Evolutionary conservation across 2,329 filamentous ascomycete genomes (phyloP), one percentile per base, ranked within the genome.

Genomic region (Ceratocystis lukuohia): DNA sequence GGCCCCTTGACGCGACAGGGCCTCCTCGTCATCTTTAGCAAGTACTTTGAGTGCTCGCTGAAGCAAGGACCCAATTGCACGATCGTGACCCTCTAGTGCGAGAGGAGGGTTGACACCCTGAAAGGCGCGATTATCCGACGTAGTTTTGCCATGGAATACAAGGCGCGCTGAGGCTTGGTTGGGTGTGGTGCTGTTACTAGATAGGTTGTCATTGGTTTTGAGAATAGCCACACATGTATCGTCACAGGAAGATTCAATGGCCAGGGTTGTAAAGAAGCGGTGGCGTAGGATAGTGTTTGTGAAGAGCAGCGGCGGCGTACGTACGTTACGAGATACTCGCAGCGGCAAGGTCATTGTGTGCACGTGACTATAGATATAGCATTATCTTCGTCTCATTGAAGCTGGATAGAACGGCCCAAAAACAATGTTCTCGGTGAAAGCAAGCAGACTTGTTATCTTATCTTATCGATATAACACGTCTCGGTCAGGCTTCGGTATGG

Each of bases 141-240:
- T 95, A 69, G 93, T 76, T 71, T 89, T 94, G 71, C 87, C 80
- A 74, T 96, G 87, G 78, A 91, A 95, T 71, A 88, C 84, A 2
- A 96, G 80, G 5, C 76, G 78, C 8, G 87, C 84, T 28, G 10
- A 3, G 25, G 8, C n/a, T 7, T 53, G 48, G 5, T 25, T 48
- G 25, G 20, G 12, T 7, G 57, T 63, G 5, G 66, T 15, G 45
- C 1, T 25, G 33, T 2, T 37, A 61, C 0, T 25, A n/a, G 57
- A 28, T 7, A n/a, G 5, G 8, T 20, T 66, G 44, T 56, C 61
- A 41, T 63, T 70, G 69, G 37, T 75, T 71, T 71, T 85, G 48
- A 96, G 80, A 61, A 97, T 76, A 37, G 93, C 88, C 22, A 96
- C 91, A 67, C 88, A 92, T 0, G 92, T 96, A 77, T 97, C 93